Base-by-base conservation (phyloP, 2,329 filamentous ascomycete genomes). In the Davidsoniella eucalypti region DNA sequence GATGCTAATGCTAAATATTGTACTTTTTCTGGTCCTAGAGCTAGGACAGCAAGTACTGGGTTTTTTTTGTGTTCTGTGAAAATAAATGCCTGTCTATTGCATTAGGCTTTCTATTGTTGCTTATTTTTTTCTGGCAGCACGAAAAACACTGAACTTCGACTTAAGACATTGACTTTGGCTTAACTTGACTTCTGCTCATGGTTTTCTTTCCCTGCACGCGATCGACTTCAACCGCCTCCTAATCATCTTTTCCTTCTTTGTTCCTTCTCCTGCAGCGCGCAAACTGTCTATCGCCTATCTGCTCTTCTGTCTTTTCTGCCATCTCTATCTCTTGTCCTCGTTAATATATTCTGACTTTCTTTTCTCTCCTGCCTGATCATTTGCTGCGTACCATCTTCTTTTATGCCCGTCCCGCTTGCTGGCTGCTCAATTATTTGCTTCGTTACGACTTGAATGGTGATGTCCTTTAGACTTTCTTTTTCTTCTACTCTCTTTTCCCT, bases 371-470 rank as follows among this genome's bases (percentile, higher is more conserved):
- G 17, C 40, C 36, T 1, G 14, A 16, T n/a, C 17, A 25, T 17
- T 17, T 38, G 16, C 18, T 48, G 29, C 37, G 23, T 7, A 17
- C 40, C 37, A 44, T 37, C 42, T 44, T 48, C 40, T 16, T 40
- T 38, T 49, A 23, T 29, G 38, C 25, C 18, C 33, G 37, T 33
- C 41, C 26, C 10, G 10, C 26, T 12, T 33, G 10, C 8, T 12
- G 26, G 8, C 26, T 33, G 26, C 26, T 33, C 4, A 33, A 10
- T 33, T 12, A 21, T 21, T 43, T 38, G 21, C 44, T 42, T 51
- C 14, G 37, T 51, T 47, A 51, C 45, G 50, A 52, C 26, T 47
- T 48, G 25, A 25, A 52, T 36, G 50, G 44, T 48, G 18, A 52
- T 48, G 44, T 44, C 44, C 50, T 43, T 48, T 52, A 52, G 44